phyloP scores from a whole-genome alignment of 208 protist species.

The Jaenimonas drosophilae region DNA sequence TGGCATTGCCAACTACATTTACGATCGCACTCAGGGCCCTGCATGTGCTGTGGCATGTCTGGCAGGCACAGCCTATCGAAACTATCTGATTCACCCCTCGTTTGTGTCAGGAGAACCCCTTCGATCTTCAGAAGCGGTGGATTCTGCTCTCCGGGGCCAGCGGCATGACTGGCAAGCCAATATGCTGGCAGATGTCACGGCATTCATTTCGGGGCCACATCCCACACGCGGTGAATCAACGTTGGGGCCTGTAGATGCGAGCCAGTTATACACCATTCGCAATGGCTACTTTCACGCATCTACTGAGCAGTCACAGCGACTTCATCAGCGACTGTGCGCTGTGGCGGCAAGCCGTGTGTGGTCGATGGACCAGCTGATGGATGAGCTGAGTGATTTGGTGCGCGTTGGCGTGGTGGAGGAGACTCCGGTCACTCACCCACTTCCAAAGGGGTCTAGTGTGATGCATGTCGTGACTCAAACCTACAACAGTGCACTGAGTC shows the following conservation, averaged over 20 bases:
- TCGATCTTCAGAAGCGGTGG: background rate
- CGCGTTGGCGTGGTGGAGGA: slow-evolving; percentile 34
- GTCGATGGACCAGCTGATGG: background rate
- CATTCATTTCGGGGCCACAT: slow-evolving; percentile 10
- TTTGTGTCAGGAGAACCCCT: slow-evolving; percentile 3
- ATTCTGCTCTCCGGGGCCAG: slow-evolving; percentile 13
- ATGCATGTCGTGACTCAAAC: slow-evolving; percentile 29
- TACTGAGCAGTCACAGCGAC: too few species aligned
- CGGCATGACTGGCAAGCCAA: slow-evolving; percentile 14
- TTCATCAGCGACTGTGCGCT: too few species aligned
- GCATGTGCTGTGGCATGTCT: slow-evolving; percentile 49
- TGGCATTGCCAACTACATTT: slow-evolving; percentile 37
- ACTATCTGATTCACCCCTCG: slow-evolving; percentile 44
- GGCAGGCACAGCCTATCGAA: slow-evolving; percentile 49
- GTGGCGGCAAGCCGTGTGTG: too few species aligned
- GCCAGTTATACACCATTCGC: slow-evolving; percentile 18
- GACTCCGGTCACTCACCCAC: slow-evolving; percentile 20
- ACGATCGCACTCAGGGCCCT: slow-evolving; percentile 60
- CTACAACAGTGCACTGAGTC: slow-evolving; percentile 39
- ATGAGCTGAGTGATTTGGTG: slow-evolving; percentile 10
- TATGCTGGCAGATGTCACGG: slow-evolving; percentile 14
- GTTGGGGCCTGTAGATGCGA: too few species aligned
- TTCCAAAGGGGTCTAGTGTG: too few species aligned
- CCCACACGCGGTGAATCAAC: too few species aligned
- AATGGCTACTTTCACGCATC: slow-evolving; percentile 32